These are phyloP conservation scores for Eucalyptus sp. DNA, from an alignment of 345 rosid species.

Conservation along the genomic window DNA sequence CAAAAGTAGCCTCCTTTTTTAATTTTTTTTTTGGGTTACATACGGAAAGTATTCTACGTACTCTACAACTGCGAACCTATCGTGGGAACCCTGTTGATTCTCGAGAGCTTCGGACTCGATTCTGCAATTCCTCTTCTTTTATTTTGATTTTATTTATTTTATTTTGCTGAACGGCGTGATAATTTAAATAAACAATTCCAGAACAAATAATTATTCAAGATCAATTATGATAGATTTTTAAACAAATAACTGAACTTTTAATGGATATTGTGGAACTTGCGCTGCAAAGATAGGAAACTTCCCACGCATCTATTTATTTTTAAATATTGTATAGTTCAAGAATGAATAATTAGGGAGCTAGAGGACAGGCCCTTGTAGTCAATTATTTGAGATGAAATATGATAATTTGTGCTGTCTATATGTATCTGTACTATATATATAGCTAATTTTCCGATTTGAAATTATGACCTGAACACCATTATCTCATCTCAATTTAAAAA, in stretches of 20 bases:
- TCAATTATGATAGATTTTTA: neutral
- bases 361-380: neutral
- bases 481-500: neutral
- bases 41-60: too few species aligned
- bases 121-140: neutral
- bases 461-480: accelerated
- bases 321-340: neutral
- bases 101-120: neutral
- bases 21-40: too few species aligned
- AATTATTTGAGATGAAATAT: neutral
- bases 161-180: neutral
- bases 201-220: neutral
- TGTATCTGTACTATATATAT: neutral
- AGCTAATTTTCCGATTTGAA: neutral
- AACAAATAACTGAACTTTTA: neutral
- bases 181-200: neutral
- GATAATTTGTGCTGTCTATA: neutral
- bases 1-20: neutral
- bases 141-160: too few species aligned
- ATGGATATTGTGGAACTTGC: neutral
- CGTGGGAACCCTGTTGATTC: neutral
- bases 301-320: neutral
- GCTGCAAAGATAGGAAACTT: neutral
- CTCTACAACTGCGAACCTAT: too few species aligned
- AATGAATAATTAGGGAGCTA: neutral